Evolutionary conservation across 2,329 filamentous ascomycete genomes (phyloP).

Genomic region (Fusarium papillatum): DNA sequence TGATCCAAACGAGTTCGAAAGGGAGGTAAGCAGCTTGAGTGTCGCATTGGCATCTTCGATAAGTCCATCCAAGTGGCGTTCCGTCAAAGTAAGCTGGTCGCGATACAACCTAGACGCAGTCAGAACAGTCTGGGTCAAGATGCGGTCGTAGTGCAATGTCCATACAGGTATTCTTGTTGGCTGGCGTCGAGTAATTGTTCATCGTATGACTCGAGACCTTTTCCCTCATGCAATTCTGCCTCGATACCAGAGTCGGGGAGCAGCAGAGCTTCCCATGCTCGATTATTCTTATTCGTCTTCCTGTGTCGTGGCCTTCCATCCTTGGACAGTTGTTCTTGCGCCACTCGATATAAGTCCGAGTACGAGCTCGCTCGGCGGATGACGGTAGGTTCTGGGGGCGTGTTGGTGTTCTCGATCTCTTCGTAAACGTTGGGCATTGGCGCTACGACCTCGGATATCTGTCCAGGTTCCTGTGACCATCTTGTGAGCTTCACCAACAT

Average conservation of each 20-base stretch:
- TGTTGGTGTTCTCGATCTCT: constrained; percentile 66
- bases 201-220: constrained; percentile 59
- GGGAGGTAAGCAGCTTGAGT: constrained; percentile 79
- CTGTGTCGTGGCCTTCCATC: constrained; percentile 58
- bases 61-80: constrained; percentile 85
- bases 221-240: constrained; percentile 42
- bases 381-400: constrained; percentile 76
- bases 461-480: constrained; percentile 64
- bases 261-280: constrained; percentile 65
- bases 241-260: constrained; percentile 43
- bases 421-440: constrained; percentile 72
- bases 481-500: constrained; percentile 42
- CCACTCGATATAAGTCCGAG: constrained; percentile 80
- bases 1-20: constrained; percentile 88
- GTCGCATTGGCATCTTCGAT: constrained; percentile 83
- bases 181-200: constrained; percentile 83
- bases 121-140: constrained; percentile 38
- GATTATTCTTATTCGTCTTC: constrained; percentile 55
- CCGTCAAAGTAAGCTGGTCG: constrained; percentile 85
- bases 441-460: constrained; percentile 64
- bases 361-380: constrained; percentile 79
- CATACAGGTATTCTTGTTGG: constrained; percentile 87
- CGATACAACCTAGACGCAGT: constrained; percentile 74
- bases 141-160: constrained; percentile 6
- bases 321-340: constrained; percentile 68